Evolutionary conservation across 1,139 yeast genomes (phyloP), one percentile per base, ranked within the genome.

Genomic region (Arxiozyma slooffiae): DNA sequence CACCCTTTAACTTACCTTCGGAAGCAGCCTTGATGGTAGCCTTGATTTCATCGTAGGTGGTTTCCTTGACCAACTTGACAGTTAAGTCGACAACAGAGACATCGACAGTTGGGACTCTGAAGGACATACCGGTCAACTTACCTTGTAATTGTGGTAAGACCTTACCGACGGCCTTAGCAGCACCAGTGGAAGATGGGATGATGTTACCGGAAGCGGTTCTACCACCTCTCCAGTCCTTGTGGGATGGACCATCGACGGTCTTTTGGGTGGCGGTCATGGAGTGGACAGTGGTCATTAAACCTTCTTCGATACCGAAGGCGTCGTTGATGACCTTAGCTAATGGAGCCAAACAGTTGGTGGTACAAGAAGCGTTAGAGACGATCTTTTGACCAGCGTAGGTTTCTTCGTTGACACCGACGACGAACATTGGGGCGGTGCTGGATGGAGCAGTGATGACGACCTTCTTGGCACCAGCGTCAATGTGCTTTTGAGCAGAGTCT

Each of bases 181-280:
- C 94, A 81, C 94, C 94, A 56, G 94, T 85, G 60, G 92, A 82
- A 50, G 92, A 83, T 74, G 94, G 94, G 67, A 85, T 85, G 69
- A 85, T 85, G 83, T 85, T 85, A 71, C 88, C 92, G 60, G 89
- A 82, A 69, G 94, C 94, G 66, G 92, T 84, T 80, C 94, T 81
- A 73, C 94, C 94, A 75, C 92, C 92, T 83, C 94, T 83, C 94
- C 94, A 85, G 78, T 85, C 94, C 79, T 85, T 85, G 80, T 83
- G 89, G 73, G 94, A 85, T 71, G 94, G 90, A 79, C 94, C 94
- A 72, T 85, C 94, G 61, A 85, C 94, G 57, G 92, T 83, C 80
- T 85, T 85, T 75, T 85, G 94, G 61, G 92, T 83, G 60, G 94
- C 94, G 64, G 94, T 85, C 73, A 85, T 80, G 68, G 92, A 83